Percentiles rank a stretch among this genome's conserved stretches.
phyloP scores from a whole-genome alignment of 2,329 filamentous ascomycete species.

The Colletotrichum navitas region DNA sequence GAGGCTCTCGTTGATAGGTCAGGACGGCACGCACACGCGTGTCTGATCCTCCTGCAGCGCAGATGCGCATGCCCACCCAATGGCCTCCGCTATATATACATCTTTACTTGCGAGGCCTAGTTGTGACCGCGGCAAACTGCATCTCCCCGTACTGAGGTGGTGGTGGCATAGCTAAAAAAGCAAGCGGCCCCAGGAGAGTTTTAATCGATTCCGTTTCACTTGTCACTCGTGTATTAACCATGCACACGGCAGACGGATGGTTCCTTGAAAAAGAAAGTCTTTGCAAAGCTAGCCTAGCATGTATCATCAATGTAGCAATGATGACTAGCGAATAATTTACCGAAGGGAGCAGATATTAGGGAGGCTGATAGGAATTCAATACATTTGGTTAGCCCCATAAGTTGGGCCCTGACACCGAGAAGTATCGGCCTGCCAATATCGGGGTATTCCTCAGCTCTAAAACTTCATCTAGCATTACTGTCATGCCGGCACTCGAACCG shows the following conservation, averaged over 20 bases:
- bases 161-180: slow-evolving; percentile 25
- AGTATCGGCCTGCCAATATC: slow-evolving; percentile 13
- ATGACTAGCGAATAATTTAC: too few relatives aligned
- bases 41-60: neutral
- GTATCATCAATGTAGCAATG: neutral
- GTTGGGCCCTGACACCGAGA: slow-evolving; percentile 6
- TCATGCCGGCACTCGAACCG: too few relatives aligned
- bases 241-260: neutral
- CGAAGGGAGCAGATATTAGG: neutral
- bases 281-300: too few relatives aligned
- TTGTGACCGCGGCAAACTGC: slow-evolving; percentile 15
- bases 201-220: neutral
- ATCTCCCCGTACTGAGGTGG: slow-evolving; percentile 5
- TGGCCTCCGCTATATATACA: neutral
- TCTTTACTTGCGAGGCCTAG: neutral
- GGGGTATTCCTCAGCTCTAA: neutral
- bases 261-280: slow-evolving; percentile 1
- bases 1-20: neutral
- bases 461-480: neutral
- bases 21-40: neutral
- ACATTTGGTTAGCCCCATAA: neutral
- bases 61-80: neutral
- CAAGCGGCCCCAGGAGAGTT: neutral
- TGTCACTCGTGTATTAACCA: neutral
- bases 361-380: neutral